Base-by-base conservation (phyloP, 129 eudicot species). In the Artemisia argyi region DNA sequence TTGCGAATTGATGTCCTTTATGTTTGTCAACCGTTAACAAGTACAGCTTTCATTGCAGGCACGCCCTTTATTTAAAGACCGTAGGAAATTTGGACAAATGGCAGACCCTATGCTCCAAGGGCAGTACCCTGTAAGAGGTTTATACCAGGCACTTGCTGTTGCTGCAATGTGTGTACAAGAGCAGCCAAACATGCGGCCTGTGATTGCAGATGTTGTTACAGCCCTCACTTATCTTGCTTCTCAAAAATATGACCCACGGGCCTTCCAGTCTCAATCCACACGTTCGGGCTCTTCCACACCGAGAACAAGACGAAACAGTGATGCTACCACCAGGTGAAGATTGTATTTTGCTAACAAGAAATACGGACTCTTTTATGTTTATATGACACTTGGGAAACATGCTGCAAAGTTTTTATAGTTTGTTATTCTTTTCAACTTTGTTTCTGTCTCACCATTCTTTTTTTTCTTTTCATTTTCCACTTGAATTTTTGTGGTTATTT, bases 131-230 rank as follows among this genome's bases (percentile, higher is more conserved):
- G 77, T 80, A 17, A 79, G 98, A 73, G 98, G 96, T 39, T 61
- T 92, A 26, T 92, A 92, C 62, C 98, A 92, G 81, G 98, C 98
- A 51, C 92, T 92, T 76, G 98, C 95, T 16, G 91, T 92, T 48
- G 98, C 98, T 76, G 98, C 98, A 53, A 92, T 92, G 98, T 92
- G 98, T 56, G 96, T 92, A 52, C 98, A 92, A 56, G 98, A 92
- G 79, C 98, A 92, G 67, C 98, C 98, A 8, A 89, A 81, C 61
- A 83, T 92, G 91, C 78, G 98, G 17, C 98, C 96, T 1, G 88
- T 92, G 26, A 92, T 92, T n/a, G 96, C 98, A 15, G 96, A 92
- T 71, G 95, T 89, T 32, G 98, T 92, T 26, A 92, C 98, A 0
- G 98, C 98, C 66, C 85, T 89, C n/a, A 80, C 91, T 9, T 92